These are phyloP conservation scores for Pleoardoris graminearum DNA, from an alignment of 2,329 filamentous ascomycete genomes.

Conservation along the genomic window DNA sequence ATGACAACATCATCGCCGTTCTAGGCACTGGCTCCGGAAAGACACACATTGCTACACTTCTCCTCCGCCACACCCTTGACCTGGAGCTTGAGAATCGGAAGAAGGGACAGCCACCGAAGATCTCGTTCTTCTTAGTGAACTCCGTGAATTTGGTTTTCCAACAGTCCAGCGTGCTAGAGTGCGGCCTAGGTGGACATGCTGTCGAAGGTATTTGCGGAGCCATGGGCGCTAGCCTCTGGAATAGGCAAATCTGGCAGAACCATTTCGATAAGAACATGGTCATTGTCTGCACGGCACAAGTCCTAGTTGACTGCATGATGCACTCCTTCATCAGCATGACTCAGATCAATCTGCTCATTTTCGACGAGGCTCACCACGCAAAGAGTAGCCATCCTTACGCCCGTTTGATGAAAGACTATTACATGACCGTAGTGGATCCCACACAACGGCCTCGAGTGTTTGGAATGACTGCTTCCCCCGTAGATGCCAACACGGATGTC, in stretches of 20 bases:
- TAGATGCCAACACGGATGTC: slow-evolving; percentile 79
- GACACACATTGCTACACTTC: slow-evolving; percentile 88
- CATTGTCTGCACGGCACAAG: slow-evolving; percentile 89
- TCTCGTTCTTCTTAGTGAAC: slow-evolving; percentile 86
- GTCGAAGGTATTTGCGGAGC: slow-evolving; percentile 75
- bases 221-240: slow-evolving; percentile 65
- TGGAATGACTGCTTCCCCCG: slow-evolving; percentile 95
- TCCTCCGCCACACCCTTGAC: slow-evolving; percentile 76
- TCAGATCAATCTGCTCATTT: slow-evolving; percentile 86
- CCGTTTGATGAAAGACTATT: slow-evolving; percentile 85
- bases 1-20: slow-evolving; percentile 87
- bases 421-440: slow-evolving; percentile 56
- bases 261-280: slow-evolving; percentile 71
- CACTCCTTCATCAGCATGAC: slow-evolving; percentile 79
- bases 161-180: slow-evolving; percentile 78
- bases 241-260: slow-evolving; percentile 61
- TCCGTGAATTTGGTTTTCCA: slow-evolving; percentile 90
- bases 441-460: slow-evolving; percentile 73
- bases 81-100: slow-evolving; percentile 70
- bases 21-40: slow-evolving; percentile 95
- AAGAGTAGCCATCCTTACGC: slow-evolving; percentile 95
- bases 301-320: slow-evolving; percentile 76
- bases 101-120: slow-evolving; percentile 61
- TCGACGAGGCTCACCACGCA: slow-evolving; percentile 94
- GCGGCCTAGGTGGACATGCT: slow-evolving; percentile 73